Conservation (phyloP, 768 basidiomycete genomes). For the Lentinula detonsa region DNA sequence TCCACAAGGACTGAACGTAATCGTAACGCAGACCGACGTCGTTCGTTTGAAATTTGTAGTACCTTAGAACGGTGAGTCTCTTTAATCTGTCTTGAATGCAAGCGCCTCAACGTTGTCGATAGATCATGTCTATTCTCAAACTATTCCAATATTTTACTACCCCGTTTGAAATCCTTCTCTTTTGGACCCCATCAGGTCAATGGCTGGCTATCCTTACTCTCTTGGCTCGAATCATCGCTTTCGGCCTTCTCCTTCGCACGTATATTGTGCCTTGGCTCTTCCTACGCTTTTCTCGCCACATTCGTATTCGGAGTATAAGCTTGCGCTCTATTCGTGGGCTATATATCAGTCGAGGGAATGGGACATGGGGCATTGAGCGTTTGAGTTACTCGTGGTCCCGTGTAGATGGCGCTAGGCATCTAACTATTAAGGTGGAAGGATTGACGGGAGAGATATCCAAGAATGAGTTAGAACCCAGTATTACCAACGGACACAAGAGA, state of each 20-base stretch:
- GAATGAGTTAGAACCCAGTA: slow-evolving; percentile 12
- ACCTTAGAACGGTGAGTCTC: not conserved
- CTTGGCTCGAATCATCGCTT: slow-evolving; percentile 39
- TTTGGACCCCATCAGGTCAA: slow-evolving; percentile 9
- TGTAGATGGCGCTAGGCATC: slow-evolving; percentile 42
- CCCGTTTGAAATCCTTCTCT: not conserved
- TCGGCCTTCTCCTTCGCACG: slow-evolving; percentile 57
- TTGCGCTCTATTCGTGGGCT: slow-evolving; percentile 73
- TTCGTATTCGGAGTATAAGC: slow-evolving; percentile 70
- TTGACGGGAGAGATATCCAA: slow-evolving; percentile 39
- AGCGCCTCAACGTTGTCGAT: not conserved
- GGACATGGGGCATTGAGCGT: slow-evolving; percentile 60
- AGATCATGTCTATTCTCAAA: not conserved
- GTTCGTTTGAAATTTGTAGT: not conserved
- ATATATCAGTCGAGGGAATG: slow-evolving; percentile 52
- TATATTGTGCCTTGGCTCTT: slow-evolving; percentile 65
- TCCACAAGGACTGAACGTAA: not conserved
- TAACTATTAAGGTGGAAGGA: slow-evolving; percentile 62
- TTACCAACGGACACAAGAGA: slow-evolving; percentile 29
- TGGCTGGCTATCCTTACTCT: slow-evolving; percentile 37
- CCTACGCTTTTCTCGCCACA: slow-evolving; percentile 50
- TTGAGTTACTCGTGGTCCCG: slow-evolving; percentile 56
- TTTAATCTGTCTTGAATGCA: not conserved
- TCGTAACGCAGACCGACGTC: not conserved
- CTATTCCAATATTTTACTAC: not conserved